Evolutionary conservation across 441 rosid genomes (phyloP).

Genomic region (Adansonia gregorii): DNA sequence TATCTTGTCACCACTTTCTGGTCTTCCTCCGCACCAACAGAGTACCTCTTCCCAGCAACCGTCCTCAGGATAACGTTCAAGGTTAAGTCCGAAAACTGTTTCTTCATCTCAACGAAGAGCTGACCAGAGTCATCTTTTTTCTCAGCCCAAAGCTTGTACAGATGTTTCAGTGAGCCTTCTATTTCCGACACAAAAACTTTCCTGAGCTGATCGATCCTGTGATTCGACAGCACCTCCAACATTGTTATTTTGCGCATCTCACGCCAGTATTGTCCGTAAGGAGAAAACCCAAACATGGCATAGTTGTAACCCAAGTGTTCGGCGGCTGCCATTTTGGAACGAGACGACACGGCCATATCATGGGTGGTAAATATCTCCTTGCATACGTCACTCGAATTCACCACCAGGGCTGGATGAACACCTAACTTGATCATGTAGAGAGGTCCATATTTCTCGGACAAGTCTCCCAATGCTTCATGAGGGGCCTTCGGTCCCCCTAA

Average conservation of each 20-base stretch:
- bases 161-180: slow-evolving; percentile 5
- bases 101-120: slow-evolving; percentile 35
- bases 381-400: slow-evolving; percentile 14
- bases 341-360: slow-evolving; percentile 27
- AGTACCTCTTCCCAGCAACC: slow-evolving; percentile 35
- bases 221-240: slow-evolving; percentile 35
- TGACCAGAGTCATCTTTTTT: slow-evolving; percentile 9
- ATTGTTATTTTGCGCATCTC: slow-evolving; percentile 28
- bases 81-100: slow-evolving; percentile 32
- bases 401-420: slow-evolving; percentile 27
- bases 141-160: slow-evolving; percentile 17
- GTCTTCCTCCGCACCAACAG: not conserved
- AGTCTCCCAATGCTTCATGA: slow-evolving; percentile 25
- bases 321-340: slow-evolving; percentile 10
- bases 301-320: slow-evolving; percentile 32
- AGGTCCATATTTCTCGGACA: slow-evolving; percentile 36
- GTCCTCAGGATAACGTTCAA: slow-evolving; percentile 35
- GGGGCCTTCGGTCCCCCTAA: slow-evolving; percentile 24
- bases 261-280: slow-evolving; percentile 41
- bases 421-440: slow-evolving; percentile 37
- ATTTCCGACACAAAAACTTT: slow-evolving; percentile 30
- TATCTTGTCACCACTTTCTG: slow-evolving; percentile 30
- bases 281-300: slow-evolving; percentile 30
- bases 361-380: slow-evolving; percentile 22
- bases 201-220: slow-evolving; percentile 27